These are phyloP conservation scores for Calocybe cyanea DNA, from an alignment of 768 basidiomycete genomes.

Conservation along the genomic window DNA sequence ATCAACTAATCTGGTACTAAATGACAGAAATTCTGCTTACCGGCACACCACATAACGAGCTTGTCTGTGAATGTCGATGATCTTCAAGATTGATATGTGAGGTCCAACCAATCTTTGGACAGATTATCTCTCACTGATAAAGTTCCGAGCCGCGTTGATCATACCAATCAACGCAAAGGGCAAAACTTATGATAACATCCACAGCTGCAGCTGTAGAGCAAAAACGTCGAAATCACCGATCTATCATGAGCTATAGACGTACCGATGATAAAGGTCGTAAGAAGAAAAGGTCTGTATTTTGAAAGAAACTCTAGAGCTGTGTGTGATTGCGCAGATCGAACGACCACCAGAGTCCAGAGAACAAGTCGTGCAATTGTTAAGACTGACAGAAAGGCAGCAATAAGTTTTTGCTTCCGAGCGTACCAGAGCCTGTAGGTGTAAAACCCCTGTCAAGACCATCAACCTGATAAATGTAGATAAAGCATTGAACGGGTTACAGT, in stretches of 20 bases:
- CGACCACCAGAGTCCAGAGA: background rate
- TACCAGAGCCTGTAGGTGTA: background rate
- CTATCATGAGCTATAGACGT: background rate
- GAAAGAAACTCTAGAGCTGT: background rate
- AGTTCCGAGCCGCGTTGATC: background rate
- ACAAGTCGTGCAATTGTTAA: background rate
- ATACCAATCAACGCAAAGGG: background rate
- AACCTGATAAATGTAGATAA: no score
- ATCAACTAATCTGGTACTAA: no score
- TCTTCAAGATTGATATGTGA: no score
- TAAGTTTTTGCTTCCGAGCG: background rate
- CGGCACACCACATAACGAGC: background rate
- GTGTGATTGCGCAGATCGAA: background rate
- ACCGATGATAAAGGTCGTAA: background rate
- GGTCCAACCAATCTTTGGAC: background rate
- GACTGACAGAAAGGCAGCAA: background rate
- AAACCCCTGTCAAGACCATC: background rate
- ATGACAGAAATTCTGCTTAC: background rate
- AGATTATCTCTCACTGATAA: background rate
- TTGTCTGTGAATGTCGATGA: background rate
- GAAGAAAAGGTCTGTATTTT: background rate
- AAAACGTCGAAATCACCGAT: background rate
- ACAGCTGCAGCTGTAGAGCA: background rate
- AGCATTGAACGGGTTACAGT: no score
- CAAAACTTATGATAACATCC: background rate